These are phyloP conservation scores for Pseudotsuga menziesii DNA, from an alignment of 75 land plant genomes.

Conservation along the genomic window DNA sequence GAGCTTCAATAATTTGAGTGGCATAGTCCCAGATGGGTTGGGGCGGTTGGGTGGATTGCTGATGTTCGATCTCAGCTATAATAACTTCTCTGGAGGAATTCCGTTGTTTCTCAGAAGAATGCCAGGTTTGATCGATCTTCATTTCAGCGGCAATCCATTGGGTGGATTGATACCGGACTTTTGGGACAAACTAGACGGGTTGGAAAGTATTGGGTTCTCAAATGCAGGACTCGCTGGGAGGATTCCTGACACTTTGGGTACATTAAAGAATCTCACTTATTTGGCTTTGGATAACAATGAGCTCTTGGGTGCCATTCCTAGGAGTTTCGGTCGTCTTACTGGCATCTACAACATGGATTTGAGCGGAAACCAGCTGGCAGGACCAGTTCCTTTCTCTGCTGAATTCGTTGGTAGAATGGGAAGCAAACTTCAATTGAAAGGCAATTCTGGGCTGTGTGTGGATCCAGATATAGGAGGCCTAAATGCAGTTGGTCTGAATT, in stretches of 20 bases:
- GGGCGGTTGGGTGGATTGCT: conserved; percentile 18
- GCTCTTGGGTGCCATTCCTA: conserved; percentile 46
- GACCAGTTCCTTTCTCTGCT: conserved; percentile 54
- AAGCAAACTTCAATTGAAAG: conserved; percentile 32
- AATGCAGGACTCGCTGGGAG: conserved; percentile 30
- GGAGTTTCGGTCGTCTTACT: background rate
- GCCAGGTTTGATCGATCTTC: conserved; percentile 12
- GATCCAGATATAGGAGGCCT: background rate
- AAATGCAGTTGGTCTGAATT: background rate
- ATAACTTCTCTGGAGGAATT: conserved; percentile 27
- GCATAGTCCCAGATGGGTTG: conserved; percentile 25
- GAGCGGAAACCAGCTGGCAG: conserved; percentile 56
- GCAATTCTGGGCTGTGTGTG: conserved; percentile 39
- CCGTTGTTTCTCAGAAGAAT: conserved; percentile 6
- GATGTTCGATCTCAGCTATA: conserved; percentile 30
- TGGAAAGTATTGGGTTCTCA: conserved; percentile 41
- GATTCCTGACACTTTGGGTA: conserved; percentile 37
- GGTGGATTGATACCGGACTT: conserved; percentile 29
- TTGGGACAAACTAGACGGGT: conserved; percentile 26
- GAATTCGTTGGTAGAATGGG: conserved; percentile 30
- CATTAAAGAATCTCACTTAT: conserved; percentile 34
- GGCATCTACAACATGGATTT: background rate
- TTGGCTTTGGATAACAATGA: conserved; percentile 50
- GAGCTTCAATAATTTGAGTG: conserved; percentile 51
- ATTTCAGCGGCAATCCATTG: conserved; percentile 34